Percentiles rank a stretch among this genome's conserved stretches.
Evolutionary conservation across 495 filamentous ascomycete species (phyloP).

Genomic region (Xylaria castorea): DNA sequence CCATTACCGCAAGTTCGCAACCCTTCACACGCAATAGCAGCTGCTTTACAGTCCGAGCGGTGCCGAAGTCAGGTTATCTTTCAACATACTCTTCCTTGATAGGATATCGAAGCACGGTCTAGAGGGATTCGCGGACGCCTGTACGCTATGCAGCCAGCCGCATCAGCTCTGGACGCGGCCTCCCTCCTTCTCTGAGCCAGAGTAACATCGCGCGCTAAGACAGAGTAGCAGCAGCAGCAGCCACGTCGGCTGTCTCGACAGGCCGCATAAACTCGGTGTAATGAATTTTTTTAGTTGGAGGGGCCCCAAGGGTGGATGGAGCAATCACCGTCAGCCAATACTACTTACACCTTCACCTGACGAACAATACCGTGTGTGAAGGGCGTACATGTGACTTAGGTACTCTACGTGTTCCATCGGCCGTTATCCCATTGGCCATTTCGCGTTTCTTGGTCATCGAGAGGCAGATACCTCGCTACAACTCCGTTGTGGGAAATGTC

Average conservation of each 20-base stretch:
- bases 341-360: constrained; percentile 84
- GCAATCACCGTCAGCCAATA: constrained; percentile 77
- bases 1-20: neutral
- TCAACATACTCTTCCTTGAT: neutral
- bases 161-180: neutral
- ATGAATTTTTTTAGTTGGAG: constrained; percentile 81
- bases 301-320: constrained; percentile 91
- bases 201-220: neutral
- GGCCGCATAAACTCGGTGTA: constrained; percentile 85
- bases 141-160: constrained; percentile 1
- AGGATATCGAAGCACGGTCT: neutral
- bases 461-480: neutral
- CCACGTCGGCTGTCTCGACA: constrained; percentile 58
- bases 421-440: neutral
- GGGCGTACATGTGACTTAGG: neutral
- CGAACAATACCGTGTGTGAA: constrained; percentile 32
- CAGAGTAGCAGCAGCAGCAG: constrained; percentile 7
- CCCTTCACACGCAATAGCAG: neutral
- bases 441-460: neutral
- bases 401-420: neutral
- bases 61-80: neutral
- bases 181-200: neutral
- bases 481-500: neutral
- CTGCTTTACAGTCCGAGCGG: neutral
- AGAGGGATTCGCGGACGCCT: neutral